phyloP scores from a whole-genome alignment of 306 rosid genomes.

The Macrotyloma uniflorum region DNA sequence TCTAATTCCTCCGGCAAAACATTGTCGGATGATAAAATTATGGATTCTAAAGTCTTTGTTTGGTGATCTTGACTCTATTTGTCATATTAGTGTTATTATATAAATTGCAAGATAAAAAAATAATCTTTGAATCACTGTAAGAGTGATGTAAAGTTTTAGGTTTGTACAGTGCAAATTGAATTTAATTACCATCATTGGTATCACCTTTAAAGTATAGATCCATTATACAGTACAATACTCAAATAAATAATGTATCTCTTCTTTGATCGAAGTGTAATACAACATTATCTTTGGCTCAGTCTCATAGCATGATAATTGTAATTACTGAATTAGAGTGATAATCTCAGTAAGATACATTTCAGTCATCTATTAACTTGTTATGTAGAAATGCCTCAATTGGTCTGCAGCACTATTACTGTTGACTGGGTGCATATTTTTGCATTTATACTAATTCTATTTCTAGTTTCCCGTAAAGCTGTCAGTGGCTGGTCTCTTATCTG shows the following conservation, averaged over 20 bases:
- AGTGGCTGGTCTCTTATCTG: neutral
- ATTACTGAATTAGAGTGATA: neutral
- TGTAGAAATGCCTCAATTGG: constrained; percentile 6
- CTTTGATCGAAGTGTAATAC: neutral
- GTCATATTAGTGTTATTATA: neutral
- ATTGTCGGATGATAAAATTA: neutral
- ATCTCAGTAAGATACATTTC: neutral
- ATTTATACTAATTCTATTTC: neutral
- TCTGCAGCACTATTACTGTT: neutral
- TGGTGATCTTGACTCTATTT: neutral
- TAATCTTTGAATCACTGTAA: neutral
- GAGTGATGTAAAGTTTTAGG: neutral
- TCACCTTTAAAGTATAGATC: neutral
- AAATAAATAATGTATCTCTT: constrained; percentile 6
- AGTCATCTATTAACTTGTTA: neutral
- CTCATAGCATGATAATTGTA: neutral
- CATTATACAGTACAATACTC: neutral
- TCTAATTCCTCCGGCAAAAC: neutral
- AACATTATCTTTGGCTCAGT: neutral
- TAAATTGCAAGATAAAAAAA: too few species aligned
- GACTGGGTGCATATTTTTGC: neutral
- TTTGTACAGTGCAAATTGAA: neutral
- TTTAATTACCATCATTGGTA: neutral
- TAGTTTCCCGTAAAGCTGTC: neutral
- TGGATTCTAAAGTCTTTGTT: too few species aligned